Evolutionary conservation across 345 rosid species (phyloP).

Genomic region (Excoecaria cochinchinensis): DNA sequence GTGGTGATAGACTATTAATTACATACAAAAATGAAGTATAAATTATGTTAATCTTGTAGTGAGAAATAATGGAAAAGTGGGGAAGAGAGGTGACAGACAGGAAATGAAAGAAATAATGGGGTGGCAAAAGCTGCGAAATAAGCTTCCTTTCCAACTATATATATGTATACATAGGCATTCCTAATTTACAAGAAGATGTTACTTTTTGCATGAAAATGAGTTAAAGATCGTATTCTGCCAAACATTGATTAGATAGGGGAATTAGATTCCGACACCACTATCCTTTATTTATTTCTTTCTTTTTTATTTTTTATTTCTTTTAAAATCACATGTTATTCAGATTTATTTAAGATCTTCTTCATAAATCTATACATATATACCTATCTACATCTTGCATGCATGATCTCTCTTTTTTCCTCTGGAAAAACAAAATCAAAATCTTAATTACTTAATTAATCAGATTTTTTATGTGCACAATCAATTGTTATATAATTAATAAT

Average conservation of each 20-base stretch:
- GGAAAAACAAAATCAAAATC: no score
- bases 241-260: slow-evolving; percentile 40
- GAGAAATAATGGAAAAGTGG: slow-evolving; percentile 12
- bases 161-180: background rate
- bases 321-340: background rate
- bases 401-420: no score
- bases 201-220: slow-evolving; percentile 43
- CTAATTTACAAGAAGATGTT: slow-evolving; percentile 18
- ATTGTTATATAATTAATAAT: background rate
- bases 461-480: no score
- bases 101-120: slow-evolving; percentile 19
- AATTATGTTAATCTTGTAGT: background rate
- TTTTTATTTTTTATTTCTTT: background rate
- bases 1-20: background rate
- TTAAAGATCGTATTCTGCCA: slow-evolving; percentile 33
- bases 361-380: no score
- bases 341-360: background rate
- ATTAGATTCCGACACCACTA: slow-evolving; percentile 54
- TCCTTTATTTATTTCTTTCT: background rate
- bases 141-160: slow-evolving; percentile 29
- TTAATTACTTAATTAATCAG: no score
- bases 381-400: no score
- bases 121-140: slow-evolving; percentile 37
- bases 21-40: background rate
- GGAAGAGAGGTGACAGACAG: slow-evolving; percentile 23